Evolutionary conservation across 2,329 filamentous ascomycete genomes (phyloP).

Genomic region (Ceratocystis variospora): DNA sequence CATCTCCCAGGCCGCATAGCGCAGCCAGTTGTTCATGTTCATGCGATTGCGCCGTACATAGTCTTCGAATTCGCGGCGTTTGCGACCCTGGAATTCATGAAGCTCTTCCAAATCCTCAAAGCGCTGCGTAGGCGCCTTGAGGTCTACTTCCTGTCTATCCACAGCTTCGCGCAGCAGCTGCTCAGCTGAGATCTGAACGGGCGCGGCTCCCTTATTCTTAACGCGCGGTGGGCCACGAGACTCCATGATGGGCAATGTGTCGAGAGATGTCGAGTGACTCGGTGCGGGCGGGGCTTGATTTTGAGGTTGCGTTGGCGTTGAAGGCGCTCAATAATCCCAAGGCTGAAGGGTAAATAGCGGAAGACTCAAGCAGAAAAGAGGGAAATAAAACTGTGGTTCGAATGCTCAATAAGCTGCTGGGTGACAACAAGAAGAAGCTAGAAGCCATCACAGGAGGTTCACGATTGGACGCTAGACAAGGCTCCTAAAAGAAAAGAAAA

Average conservation of each 20-base stretch:
- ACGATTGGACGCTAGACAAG: neutral
- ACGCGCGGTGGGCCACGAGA: constrained; percentile 84
- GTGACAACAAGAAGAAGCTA: too few relatives aligned
- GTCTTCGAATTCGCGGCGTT: constrained; percentile 93
- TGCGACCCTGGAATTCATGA: constrained; percentile 91
- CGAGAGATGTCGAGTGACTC: neutral
- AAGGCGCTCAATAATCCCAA: neutral
- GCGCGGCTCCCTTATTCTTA: constrained; percentile 95
- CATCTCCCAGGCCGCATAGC: constrained; percentile 92
- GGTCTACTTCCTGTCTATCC: constrained; percentile 76
- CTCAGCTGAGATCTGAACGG: constrained; percentile 84
- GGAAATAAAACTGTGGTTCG: neutral
- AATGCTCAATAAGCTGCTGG: too few relatives aligned
- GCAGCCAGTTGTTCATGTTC: constrained; percentile 98
- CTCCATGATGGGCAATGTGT: constrained; percentile 52
- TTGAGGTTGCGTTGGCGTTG: neutral
- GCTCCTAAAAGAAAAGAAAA: constrained; percentile 8
- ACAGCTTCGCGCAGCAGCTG: constrained; percentile 95
- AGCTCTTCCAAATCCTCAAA: constrained; percentile 96
- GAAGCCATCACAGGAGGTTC: neutral
- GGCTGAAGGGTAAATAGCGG: neutral
- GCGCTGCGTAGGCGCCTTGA: constrained; percentile 84
- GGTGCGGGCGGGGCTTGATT: neutral
- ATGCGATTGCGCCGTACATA: constrained; percentile 90
- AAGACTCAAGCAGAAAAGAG: neutral